A percentile compares a stretch with the other conserved stretches of the same genome.
Conservation (phyloP, 2,329 filamentous ascomycete species). For the Aspergillus sp. region DNA sequence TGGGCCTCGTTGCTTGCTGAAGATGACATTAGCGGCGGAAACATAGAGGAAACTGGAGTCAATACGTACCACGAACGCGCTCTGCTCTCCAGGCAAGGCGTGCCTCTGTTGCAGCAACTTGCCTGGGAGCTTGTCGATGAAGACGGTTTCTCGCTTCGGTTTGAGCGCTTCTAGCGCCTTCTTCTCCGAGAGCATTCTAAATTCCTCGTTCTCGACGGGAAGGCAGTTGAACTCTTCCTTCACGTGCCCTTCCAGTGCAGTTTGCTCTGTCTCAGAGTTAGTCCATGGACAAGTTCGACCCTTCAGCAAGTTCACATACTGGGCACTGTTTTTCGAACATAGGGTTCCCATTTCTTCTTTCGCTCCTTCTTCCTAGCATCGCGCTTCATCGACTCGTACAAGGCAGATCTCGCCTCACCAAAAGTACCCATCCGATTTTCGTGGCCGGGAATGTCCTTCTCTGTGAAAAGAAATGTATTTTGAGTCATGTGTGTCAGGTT, state of each 20-base stretch:
- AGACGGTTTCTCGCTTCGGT: slow-evolving; percentile 61
- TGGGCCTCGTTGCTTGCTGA: slow-evolving; percentile 57
- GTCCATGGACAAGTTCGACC: not conserved
- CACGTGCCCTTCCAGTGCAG: slow-evolving; percentile 72
- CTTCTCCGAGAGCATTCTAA: slow-evolving; percentile 63
- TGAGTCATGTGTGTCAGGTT: slow-evolving; percentile 57
- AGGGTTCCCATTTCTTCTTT: slow-evolving; percentile 64
- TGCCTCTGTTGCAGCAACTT: slow-evolving; percentile 65
- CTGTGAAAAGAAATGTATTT: slow-evolving; percentile 91
- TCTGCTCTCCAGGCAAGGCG: slow-evolving; percentile 48
- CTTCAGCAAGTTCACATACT: slow-evolving; percentile 58
- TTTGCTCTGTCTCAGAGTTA: slow-evolving; percentile 67
- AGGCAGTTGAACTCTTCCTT: slow-evolving; percentile 77
- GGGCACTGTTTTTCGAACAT: slow-evolving; percentile 65
- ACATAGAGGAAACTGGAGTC: not conserved
- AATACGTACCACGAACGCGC: slow-evolving; percentile 48
- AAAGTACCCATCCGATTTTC: slow-evolving; percentile 52
- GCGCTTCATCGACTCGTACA: slow-evolving; percentile 52
- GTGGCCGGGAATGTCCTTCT: slow-evolving; percentile 86
- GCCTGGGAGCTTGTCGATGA: slow-evolving; percentile 49
- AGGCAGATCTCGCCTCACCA: slow-evolving; percentile 50
- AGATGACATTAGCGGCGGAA: slow-evolving; percentile 29
- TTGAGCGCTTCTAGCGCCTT: slow-evolving; percentile 65
- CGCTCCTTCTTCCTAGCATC: slow-evolving; percentile 52
- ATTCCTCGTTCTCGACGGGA: slow-evolving; percentile 72